Base-by-base conservation (phyloP, 2,329 filamentous ascomycete species). In the Elsinoe necatrix region DNA sequence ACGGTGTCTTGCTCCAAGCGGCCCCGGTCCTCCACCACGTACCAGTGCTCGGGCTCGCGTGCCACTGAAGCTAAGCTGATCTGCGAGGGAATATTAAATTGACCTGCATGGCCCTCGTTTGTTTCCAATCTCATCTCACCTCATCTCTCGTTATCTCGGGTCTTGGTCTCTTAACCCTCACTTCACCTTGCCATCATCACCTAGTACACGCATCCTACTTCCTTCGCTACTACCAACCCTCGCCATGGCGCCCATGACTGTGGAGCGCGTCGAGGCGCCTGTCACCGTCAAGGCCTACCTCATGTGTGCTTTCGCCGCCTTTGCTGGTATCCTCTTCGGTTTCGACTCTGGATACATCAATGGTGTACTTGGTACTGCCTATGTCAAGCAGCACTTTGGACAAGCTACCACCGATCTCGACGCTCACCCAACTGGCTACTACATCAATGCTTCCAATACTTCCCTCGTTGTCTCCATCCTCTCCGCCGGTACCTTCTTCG, bases 401-500 rank as follows among this genome's bases (percentile, higher is more conserved):
- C 47, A 42, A 6, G 39, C 45, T n/a, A 55, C 54, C 23, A 55
- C 50, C 8, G 18, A 59, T 23, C 60, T 56, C 14, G 55, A 58
- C 1, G 56, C 56, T 8, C 58, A 61, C n/a, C 51, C 60, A 3
- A 58, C 54, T 14, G 64, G 62, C 45, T 66, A 63, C 59, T 57
- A 50, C 55, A 67, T 69, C 59, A 56, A 60, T 21, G 64, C 66
- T 3, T 67, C 64, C 59, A 59, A 70, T 54, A 66, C 80, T 43
- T 85, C 84, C 0, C 74, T 82, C 39, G 82, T 87, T 58, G 85
- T 87, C 34, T 88, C 86, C 5, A 89, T 89, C 62, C 77, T 90
- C 16, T 89, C 85, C 0, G 84, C 83, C 27, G 86, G 86, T 57
- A 89, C 86, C 29, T 90, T 90, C 71, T 84, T 89, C 61, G 87